Conservation (phyloP, 78 protist species). For the Dictyostelium discoideum region DNA sequence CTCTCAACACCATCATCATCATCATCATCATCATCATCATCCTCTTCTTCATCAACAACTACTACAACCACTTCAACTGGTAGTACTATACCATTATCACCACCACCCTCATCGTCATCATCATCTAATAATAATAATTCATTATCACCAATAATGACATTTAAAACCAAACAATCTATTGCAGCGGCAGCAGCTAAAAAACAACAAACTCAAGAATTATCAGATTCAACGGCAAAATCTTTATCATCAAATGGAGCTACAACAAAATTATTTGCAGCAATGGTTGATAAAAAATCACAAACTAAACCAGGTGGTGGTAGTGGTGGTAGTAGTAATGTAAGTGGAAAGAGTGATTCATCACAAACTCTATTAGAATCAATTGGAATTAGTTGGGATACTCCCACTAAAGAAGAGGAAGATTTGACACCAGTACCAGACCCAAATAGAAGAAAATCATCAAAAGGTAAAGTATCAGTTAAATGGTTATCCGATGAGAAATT, state of each 20-base stretch:
- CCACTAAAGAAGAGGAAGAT: neutral
- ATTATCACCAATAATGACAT: neutral
- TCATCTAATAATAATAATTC: neutral
- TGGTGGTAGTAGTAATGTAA: neutral
- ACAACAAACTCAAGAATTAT: neutral
- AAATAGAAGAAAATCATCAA: conserved; percentile 58
- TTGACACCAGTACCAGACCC: conserved; percentile 51
- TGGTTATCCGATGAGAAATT: conserved; percentile 68
- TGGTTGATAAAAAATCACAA: conserved; percentile 18
- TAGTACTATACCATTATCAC: neutral
- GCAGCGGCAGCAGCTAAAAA: neutral
- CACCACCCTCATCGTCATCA: neutral
- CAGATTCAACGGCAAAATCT: neutral
- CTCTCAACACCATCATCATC: neutral
- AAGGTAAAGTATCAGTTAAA: conserved; percentile 45
- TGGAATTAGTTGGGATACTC: conserved; percentile 25
- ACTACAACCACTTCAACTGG: neutral
- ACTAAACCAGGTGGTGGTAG: neutral
- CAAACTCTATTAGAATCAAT: conserved; percentile 23
- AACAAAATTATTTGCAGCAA: conserved; percentile 20
- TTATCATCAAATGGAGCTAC: neutral
- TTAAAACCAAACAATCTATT: conserved; percentile 1
- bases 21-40: too few species aligned
- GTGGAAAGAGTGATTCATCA: neutral
- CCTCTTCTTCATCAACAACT: neutral